Percentiles rank a stretch among this genome's conserved stretches.
Evolutionary conservation across 164 flowering plant genomes (phyloP).

Genomic region (Taxillus chinensis): DNA sequence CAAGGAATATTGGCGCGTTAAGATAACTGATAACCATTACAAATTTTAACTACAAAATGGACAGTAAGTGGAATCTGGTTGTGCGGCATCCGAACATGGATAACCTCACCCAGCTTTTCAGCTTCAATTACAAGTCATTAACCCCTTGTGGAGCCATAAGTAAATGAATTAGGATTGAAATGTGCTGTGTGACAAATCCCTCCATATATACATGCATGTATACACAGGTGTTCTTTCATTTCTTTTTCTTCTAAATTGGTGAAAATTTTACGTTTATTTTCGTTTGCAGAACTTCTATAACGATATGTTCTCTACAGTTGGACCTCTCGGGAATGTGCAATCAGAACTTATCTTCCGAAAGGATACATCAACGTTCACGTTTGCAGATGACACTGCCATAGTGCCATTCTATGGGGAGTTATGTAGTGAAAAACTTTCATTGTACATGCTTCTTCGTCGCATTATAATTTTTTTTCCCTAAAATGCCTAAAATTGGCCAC

Average conservation of each 20-base stretch:
- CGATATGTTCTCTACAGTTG: slow-evolving; percentile 26
- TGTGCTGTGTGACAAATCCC: too few species aligned
- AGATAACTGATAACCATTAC: slow-evolving; percentile 45
- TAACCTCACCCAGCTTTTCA: slow-evolving; percentile 17
- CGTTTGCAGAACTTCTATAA: slow-evolving; percentile 38
- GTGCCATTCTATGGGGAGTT: too few species aligned
- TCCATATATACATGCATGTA: too few species aligned
- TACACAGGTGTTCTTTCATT: background rate
- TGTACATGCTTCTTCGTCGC: too few species aligned
- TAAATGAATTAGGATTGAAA: background rate
- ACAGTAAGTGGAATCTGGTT: slow-evolving; percentile 51
- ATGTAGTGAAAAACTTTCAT: too few species aligned
- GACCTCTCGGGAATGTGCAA: slow-evolving; percentile 32
- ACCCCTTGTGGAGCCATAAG: slow-evolving; percentile 30
- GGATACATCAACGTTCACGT: slow-evolving; percentile 32
- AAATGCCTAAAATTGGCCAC: too few species aligned
- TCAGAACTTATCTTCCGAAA: slow-evolving; percentile 42
- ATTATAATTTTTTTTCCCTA: too few species aligned
- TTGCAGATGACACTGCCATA: slow-evolving; percentile 7
- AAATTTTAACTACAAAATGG: slow-evolving; percentile 32
- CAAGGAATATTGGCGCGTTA: slow-evolving; percentile 42
- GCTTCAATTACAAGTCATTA: slow-evolving; percentile 47
- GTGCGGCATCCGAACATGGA: slow-evolving; percentile 56
- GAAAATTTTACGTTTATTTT: background rate
- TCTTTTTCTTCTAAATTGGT: background rate